Base-by-base conservation (phyloP, 2,329 filamentous ascomycete genomes). In the Talaromyces sp. region DNA sequence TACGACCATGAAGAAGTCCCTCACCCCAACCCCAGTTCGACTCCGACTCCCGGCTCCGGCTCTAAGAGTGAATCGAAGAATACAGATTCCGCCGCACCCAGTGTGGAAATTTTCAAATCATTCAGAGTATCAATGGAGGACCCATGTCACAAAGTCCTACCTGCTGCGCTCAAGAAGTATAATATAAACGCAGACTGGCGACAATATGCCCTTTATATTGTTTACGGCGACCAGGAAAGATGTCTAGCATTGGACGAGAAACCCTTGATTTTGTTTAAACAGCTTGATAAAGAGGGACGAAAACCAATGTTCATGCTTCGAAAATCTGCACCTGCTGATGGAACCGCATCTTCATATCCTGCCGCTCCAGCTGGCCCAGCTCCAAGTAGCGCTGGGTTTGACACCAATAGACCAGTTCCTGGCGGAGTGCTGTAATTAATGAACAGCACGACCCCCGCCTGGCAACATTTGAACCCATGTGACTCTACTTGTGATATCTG, bases 251-350 rank as follows among this genome's bases (percentile, higher is more conserved):
- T 96, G 66, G 90, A 98, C 62, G 95, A 99, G 78, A 93, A 96
- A 70, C 95, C 95, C 10, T 80, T 99, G 62, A 96, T 97, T 65
- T 78, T 99, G 64, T 99, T 99, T 79, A 99, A 99, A 78, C 93
- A 98, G 74, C 81, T 99, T 61, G 93, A 98, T 73, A 93, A 93
- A 74, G 95, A 98, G 79, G 95, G 95, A 54, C 90, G 96, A 78
- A 99, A 98, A 74, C 95, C 95, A 25, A 98, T 98, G 95, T 99
- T 99, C 72, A 99, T 99, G 95, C 80, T 99, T 61, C 82, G 95
- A 59, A 84, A 84, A 67, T 82, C 88, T 67, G 83, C 85, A n/a
- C 82, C 84, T 59, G 76, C 80, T 4, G 71, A 76, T 36, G 80
- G 82, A 10, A 47, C 61, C 10, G 63, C 64, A 19, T 30, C 57